Percentiles rank a stretch among this genome's conserved stretches.
phyloP scores from a whole-genome alignment of 768 basidiomycete species.

The Leucocoprinus birnbaumii region DNA sequence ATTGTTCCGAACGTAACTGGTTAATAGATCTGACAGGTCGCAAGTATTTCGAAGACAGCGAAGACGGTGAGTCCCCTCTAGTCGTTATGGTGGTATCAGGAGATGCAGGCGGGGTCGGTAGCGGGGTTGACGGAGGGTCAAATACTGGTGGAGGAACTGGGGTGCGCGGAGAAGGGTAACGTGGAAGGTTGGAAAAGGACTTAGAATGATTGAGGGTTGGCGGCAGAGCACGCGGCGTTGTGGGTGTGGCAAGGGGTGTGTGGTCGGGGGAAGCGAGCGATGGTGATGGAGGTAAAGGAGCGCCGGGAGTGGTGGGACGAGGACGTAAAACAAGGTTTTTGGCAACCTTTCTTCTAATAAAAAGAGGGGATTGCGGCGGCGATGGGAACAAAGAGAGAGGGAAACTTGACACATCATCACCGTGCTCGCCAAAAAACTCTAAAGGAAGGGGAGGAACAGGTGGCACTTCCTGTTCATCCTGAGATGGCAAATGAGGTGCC shows the following conservation, averaged over 20 bases:
- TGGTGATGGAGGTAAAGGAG: slow-evolving; percentile 26
- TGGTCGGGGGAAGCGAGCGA: slow-evolving; percentile 37
- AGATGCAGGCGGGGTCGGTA: slow-evolving; percentile 29
- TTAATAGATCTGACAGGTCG: slow-evolving; percentile 6
- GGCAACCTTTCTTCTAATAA: slow-evolving; percentile 32
- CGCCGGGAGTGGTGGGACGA: slow-evolving; percentile 12
- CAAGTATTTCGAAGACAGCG: slow-evolving; percentile 17
- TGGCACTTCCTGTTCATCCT: background rate
- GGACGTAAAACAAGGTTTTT: slow-evolving; percentile 36
- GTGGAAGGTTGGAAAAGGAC: slow-evolving; percentile 9
- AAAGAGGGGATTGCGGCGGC: slow-evolving; percentile 37
- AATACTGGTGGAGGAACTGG: slow-evolving; percentile 27
- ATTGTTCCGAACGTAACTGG: background rate
- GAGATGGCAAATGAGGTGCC: slow-evolving; percentile 15
- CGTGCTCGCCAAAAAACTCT: background rate
- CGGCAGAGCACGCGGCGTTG: slow-evolving; percentile 22
- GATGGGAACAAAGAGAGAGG: slow-evolving; percentile 37
- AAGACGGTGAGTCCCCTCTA: slow-evolving; percentile 2
- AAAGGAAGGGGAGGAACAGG: slow-evolving; percentile 7
- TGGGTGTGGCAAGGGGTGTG: slow-evolving; percentile 42
- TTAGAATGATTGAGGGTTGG: slow-evolving; percentile 1
- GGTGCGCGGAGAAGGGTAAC: slow-evolving; percentile 21
- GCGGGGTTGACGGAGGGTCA: slow-evolving; percentile 34
- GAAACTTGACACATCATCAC: slow-evolving; percentile 11
- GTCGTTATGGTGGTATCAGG: slow-evolving; percentile 8